Evolutionary conservation across 345 rosid species (phyloP), one percentile per base, ranked within the genome.

Genomic region (Boechera retrofracta): DNA sequence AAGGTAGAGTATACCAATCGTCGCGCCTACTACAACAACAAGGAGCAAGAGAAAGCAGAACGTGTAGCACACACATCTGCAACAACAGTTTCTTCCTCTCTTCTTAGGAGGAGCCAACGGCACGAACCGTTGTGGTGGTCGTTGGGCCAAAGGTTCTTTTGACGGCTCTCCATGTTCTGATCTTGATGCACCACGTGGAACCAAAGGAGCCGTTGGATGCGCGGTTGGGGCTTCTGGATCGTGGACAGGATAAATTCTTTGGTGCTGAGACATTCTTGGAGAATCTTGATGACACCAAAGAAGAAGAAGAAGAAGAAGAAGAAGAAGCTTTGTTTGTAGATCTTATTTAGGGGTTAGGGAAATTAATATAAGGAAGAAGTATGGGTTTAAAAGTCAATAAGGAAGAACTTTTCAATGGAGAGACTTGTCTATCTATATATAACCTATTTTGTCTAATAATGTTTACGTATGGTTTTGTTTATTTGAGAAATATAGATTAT

Each of bases 31-130:
- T 33, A 65, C 47, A n/a, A 91, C 64, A 7, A 91, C 57, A 4
- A 85, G 76, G 51, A 89, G 77, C 18, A 90, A 56, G 58, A 91
- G 67, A 11, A 90, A 52, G 48, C 83, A 81, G 0, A 89, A 5
- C 1, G 94, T 86, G 92, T 91, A 89, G 21, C 96, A 91, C 41
- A 94, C 31, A 82, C 91, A 91, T 44, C 66, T 81, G 81, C 96
- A 94, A 13, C 70, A 84, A 64, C 94, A 81, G 79, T 88, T 78
- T 69, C 94, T 70, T 61, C 82, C 70, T 64, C 44, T 85, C 79
- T 81, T 89, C 72, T 29, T 55, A 4, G 80, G 75, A 2, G 76
- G 76, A 35, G 76, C 21, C 13, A 92, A 89, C 0, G 94, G 90
- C 53, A 64, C 79, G 73, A 64, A 7, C 82, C 61, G 2, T 87